Conservation (phyloP, 2,329 filamentous ascomycete genomes). For the Colletotrichum scovillei region DNA sequence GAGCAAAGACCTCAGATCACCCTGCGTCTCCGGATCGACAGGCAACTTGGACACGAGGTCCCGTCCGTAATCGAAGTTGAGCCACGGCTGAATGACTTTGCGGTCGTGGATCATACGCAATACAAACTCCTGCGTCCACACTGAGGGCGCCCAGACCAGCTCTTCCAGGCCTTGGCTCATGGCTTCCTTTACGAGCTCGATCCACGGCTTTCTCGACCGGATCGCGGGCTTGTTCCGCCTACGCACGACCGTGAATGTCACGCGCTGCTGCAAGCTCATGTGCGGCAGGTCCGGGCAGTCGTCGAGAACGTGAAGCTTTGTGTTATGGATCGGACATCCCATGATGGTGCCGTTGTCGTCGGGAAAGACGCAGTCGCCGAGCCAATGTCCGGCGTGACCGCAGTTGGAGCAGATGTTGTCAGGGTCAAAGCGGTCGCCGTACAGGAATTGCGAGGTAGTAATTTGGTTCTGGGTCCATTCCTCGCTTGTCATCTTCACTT, state of each 20-base stretch:
- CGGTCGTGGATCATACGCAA: background rate
- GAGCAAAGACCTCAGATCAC: background rate
- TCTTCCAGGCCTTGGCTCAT: background rate
- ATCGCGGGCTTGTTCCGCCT: slow-evolving; percentile 3
- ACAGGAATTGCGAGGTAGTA: background rate
- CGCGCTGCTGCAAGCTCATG: background rate
- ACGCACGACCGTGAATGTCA: background rate
- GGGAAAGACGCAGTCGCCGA: slow-evolving; percentile 1
- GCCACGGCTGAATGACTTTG: background rate
- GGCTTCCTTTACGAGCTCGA: background rate
- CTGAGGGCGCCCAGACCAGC: background rate
- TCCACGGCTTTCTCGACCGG: background rate
- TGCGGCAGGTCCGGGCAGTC: background rate
- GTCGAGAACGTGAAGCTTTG: background rate
- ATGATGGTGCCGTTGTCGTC: slow-evolving; percentile 1
- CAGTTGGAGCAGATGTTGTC: background rate
- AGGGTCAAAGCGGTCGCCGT: background rate
- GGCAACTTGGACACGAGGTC: background rate
- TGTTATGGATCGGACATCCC: slow-evolving; percentile 5
- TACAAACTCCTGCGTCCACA: background rate
- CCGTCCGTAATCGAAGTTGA: background rate
- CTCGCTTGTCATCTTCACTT: background rate
- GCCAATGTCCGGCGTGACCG: background rate
- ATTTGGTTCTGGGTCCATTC: background rate
- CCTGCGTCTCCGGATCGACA: background rate